phyloP scores from a whole-genome alignment of 2,329 filamentous ascomycete genomes.

The Blastomyces parvus region DNA sequence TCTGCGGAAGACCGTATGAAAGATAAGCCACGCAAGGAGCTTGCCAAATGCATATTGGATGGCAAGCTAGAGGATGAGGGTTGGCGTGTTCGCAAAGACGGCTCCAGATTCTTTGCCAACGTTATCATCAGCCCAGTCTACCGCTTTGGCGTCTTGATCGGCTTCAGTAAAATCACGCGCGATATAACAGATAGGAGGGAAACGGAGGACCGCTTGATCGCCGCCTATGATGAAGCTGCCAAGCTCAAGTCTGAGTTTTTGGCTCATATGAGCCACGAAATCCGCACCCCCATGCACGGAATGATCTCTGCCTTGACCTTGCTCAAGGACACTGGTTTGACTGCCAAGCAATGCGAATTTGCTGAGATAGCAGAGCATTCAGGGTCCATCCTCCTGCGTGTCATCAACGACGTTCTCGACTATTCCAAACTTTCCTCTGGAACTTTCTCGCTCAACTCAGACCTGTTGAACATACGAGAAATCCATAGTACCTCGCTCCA shows the following conservation, averaged over 20 bases:
- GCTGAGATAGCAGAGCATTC: conserved; percentile 52
- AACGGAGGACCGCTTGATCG: conserved; percentile 46
- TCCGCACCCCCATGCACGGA: conserved; percentile 56
- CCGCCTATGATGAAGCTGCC: conserved; percentile 54
- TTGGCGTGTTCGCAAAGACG: conserved; percentile 51
- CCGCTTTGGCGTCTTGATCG: conserved; percentile 44
- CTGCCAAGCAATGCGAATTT: conserved; percentile 47
- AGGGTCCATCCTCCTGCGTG: conserved; percentile 48
- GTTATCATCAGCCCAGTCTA: conserved; percentile 51
- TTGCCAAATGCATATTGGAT: conserved; percentile 45
- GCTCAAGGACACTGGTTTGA: conserved; percentile 46
- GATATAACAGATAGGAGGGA: conserved; percentile 49
- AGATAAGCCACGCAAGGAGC: conserved; percentile 44
- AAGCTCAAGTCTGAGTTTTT: conserved; percentile 53
- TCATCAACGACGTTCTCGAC: conserved; percentile 59
- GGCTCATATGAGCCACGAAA: conserved; percentile 56
- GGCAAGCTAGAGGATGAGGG: conserved; percentile 51
- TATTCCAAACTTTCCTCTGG: conserved; percentile 55
- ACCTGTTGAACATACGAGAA: conserved; percentile 42
- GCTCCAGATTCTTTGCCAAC: conserved; percentile 52
- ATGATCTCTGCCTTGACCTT: conserved; percentile 52
- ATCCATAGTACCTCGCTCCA: conserved; percentile 43
- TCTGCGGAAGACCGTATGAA: conserved; percentile 41
- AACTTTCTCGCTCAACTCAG: conserved; percentile 48
- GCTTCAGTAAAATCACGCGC: conserved; percentile 51